phyloP scores from a whole-genome alignment of 441 rosid species.

The Jatropha multifida region DNA sequence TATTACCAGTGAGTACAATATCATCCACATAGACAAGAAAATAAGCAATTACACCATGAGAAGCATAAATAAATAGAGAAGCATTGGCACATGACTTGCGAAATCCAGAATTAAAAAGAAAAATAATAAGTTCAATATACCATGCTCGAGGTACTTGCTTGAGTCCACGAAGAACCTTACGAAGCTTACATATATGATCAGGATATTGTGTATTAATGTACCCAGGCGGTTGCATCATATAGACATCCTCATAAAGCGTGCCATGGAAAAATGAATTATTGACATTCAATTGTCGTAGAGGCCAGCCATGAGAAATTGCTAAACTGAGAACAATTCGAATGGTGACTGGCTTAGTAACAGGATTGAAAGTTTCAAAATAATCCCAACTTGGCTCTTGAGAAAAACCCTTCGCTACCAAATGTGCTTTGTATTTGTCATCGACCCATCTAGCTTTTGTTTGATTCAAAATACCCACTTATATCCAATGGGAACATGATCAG shows the following conservation, averaged over 20 bases:
- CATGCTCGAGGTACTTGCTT: not conserved
- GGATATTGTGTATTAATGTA: not conserved
- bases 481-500: not conserved
- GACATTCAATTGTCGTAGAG: not conserved
- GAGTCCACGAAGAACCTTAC: not conserved
- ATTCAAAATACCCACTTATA: slow-evolving; percentile 8
- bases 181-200: not conserved
- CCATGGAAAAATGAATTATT: not conserved
- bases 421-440: not conserved
- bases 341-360: not conserved
- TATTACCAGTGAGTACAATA: too few species aligned
- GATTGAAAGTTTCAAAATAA: not conserved
- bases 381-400: not conserved
- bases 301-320: not conserved
- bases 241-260: not conserved
- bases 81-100: not conserved
- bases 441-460: not conserved
- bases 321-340: not conserved
- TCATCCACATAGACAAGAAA: too few species aligned
- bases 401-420: not conserved
- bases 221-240: not conserved
- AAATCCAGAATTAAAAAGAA: not conserved
- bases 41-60: too few species aligned
- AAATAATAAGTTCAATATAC: not conserved
- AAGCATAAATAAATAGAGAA: not conserved